Conservation (phyloP, 768 basidiomycete species). For the Boletus rex-veris region DNA sequence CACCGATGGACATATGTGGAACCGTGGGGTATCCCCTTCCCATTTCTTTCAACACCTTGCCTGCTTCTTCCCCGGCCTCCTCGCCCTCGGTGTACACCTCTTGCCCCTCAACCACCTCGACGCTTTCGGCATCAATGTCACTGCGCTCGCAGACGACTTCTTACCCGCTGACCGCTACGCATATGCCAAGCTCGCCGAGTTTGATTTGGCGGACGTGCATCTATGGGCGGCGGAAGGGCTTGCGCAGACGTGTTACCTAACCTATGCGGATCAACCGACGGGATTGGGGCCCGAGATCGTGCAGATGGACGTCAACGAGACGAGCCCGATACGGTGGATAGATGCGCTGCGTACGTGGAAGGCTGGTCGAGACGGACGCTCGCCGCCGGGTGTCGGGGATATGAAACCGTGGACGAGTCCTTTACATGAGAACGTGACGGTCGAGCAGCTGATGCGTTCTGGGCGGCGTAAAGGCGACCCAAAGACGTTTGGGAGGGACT, state of each 20-base stretch:
- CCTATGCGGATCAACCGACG: slow-evolving; percentile 66
- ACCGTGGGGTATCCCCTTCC: slow-evolving; percentile 31
- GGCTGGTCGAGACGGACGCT: slow-evolving; percentile 7
- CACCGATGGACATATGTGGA: slow-evolving; percentile 42
- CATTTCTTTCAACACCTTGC: slow-evolving; percentile 67
- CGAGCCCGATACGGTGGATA: slow-evolving; percentile 21
- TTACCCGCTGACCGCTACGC: slow-evolving; percentile 23
- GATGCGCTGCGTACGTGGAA: slow-evolving; percentile 45
- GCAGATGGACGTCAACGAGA: slow-evolving; percentile 14
- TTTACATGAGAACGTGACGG: background rate
- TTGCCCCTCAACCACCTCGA: slow-evolving; percentile 54
- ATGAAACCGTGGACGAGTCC: slow-evolving; percentile 20
- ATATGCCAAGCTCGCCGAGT: slow-evolving; percentile 37
- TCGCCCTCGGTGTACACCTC: slow-evolving; percentile 67
- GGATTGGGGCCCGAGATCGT: slow-evolving; percentile 63
- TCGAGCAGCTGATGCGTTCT: background rate
- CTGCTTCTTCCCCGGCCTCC: slow-evolving; percentile 74
- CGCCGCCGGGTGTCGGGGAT: slow-evolving; percentile 52
- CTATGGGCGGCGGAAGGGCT: slow-evolving; percentile 74
- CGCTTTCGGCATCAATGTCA: slow-evolving; percentile 43
- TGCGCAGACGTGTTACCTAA: slow-evolving; percentile 68
- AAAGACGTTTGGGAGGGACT: slow-evolving; percentile 44
- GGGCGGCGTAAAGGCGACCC: background rate
- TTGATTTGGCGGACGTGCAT: slow-evolving; percentile 58
- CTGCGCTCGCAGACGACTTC: slow-evolving; percentile 30